These are phyloP conservation scores for Geranium brycei DNA, from an alignment of 345 rosid genomes.

Conservation along the genomic window DNA sequence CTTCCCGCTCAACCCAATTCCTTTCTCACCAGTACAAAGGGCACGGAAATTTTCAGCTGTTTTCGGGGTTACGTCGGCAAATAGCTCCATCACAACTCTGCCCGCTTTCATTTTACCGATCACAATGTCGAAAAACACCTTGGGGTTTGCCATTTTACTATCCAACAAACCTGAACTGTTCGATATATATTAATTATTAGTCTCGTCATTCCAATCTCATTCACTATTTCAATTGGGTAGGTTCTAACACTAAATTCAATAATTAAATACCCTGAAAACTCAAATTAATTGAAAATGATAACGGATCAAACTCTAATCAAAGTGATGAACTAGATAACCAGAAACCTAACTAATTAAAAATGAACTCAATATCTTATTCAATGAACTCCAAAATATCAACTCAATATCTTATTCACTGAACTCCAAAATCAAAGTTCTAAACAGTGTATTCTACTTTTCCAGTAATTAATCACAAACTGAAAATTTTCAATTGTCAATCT, in stretches of 20 bases:
- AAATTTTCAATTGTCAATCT: too few species aligned
- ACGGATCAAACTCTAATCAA: too few species aligned
- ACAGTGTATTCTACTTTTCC: too few species aligned
- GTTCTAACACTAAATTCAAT: too few species aligned
- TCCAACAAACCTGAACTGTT: too few species aligned
- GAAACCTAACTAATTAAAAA: too few species aligned
- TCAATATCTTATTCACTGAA: neutral
- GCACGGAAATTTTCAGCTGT: conserved; percentile 74
- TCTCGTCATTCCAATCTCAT: neutral
- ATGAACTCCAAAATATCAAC: too few species aligned
- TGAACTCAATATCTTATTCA: neutral
- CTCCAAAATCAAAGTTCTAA: too few species aligned
- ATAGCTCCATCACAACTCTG: conserved; percentile 66
- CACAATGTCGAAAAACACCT: conserved; percentile 60
- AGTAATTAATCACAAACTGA: neutral
- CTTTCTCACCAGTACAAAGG: conserved; percentile 74
- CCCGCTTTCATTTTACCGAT: conserved; percentile 59
- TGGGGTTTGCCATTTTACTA: conserved; percentile 45
- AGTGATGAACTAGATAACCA: too few species aligned
- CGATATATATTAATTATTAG: neutral
- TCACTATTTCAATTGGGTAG: too few species aligned
- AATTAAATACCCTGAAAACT: too few species aligned
- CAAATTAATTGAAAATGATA: too few species aligned
- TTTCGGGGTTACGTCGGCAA: conserved; percentile 54
- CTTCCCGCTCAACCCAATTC: conserved; percentile 48